Base-by-base conservation (phyloP, 495 filamentous ascomycete species). In the Oleoguttula mirabilis region DNA sequence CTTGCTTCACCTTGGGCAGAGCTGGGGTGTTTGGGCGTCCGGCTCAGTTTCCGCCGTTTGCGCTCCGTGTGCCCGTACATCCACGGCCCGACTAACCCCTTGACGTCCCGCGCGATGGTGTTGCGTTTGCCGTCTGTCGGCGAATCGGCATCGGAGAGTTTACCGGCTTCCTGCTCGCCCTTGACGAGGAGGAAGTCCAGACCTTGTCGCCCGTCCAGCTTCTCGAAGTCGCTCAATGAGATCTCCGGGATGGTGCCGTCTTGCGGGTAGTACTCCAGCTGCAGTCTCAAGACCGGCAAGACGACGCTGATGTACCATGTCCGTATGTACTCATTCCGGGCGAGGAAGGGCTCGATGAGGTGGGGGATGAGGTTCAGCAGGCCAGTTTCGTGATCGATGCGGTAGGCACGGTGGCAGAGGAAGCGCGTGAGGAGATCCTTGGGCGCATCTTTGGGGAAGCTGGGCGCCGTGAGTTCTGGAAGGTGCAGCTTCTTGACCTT, bases 81-180 rank as follows among this genome's bases (percentile, higher is more conserved):
- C 87, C 86, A 94, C 11, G 87, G 82, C 0, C 80, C 82, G 46
- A 90, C 68, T 7, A 94, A 52, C 3, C 81, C 79, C 36, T 75
- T 74, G 43, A 94, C 45, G 52, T 94, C 88, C 48, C 77, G 72
- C 12, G 74, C 76, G 44, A 82, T 61, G 30, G 71, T 65, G 43
- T 58, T 62, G n/a, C 22, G n/a, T 5, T n/a, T 34, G 21, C 40
- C 21, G 1, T 14, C n/a, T 14, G 16, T 20, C 15, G 23, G 14
- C 12, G 8, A 19, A 15, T 19, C 7, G 12, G 32, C 32, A 15
- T 15, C 32, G 24, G 51, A 58, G 21, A 55, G 25, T n/a, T 58
- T 60, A 15, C 15, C 27, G 23, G 31, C 43, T 8, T 23, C 4
- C 30, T 34, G 10, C 22, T 36, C 12, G 11, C 41, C 48, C 15